Evolutionary conservation across 2,329 filamentous ascomycete species (phyloP), one percentile per base, ranked within the genome.

Genomic region (Neofusicoccum ribis): DNA sequence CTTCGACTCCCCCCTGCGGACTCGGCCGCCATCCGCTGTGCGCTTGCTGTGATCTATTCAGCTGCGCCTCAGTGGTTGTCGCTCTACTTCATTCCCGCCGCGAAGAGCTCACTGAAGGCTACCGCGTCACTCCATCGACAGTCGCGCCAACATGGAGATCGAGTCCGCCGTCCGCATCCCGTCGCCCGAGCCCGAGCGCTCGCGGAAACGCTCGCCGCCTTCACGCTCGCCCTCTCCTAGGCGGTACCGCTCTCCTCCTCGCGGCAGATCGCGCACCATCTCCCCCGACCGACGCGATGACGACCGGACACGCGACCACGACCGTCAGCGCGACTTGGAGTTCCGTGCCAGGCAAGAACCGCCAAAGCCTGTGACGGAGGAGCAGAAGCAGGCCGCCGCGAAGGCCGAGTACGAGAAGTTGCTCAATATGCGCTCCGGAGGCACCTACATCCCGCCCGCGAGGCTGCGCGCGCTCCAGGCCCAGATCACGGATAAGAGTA

Each of bases 351-450:
- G 72, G 54, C 70, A 84, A 66, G 77, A 82, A 63, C 79, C 80
- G 41, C 78, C 80, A 43, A 86, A 86, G 71, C 82, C 83, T n/a
- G 77, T 85, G 52, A 86, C 84, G 3, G 92, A 91, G 72, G 92
- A 92, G 76, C 89, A 93, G 78, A 96, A 96, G 79, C 92, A 94
- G 79, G 91, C 89, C 27, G 89, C 89, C 46, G 91, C 92, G 49
- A 96, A 96, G 81, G 91, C 93, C 69, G 93, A 97, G 82, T 96
- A 97, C 80, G 89, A 96, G 79, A 94, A 94, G 80, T 86, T 98
- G 67, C 82, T 97, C 71, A 95, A 87, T 69, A 94, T 96, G 87
- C 91, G 95, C 70, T 97, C 93, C 54, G 95, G 95, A 69, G 95
- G 95, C 71, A 96, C 93, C 27, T 99, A 99, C 76, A 96, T 99